phyloP scores from a whole-genome alignment of 2,329 filamentous ascomycete genomes.

The Iodosphaeria phyllophila region DNA sequence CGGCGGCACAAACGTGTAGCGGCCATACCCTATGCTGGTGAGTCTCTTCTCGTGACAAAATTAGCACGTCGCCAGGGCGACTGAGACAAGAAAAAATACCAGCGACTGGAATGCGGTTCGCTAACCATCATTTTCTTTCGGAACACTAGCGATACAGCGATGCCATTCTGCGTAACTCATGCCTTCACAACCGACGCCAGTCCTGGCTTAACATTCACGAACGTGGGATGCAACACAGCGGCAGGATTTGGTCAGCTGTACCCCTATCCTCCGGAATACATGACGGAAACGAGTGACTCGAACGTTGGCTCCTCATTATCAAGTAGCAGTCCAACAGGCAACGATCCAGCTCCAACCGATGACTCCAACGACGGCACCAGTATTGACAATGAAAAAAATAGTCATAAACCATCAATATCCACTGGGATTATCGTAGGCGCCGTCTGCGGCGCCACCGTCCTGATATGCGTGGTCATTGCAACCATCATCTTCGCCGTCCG shows the following conservation, averaged over 20 bases:
- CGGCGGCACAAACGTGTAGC: conserved; percentile 4
- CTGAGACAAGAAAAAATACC: no score
- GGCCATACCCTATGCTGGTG: conserved; percentile 13
- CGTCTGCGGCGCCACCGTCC: conserved; percentile 6
- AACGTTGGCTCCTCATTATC: no score
- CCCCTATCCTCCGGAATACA: conserved; percentile 10
- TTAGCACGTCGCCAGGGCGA: background rate
- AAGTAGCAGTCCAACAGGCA: no score
- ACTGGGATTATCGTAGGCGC: conserved; percentile 8
- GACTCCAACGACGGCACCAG: background rate
- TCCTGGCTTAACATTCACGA: conserved; percentile 8
- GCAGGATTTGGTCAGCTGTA: conserved; percentile 10
- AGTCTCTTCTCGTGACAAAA: conserved; percentile 2
- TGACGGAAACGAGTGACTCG: no score
- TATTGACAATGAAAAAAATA: background rate
- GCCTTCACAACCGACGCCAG: conserved; percentile 6
- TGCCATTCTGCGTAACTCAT: conserved; percentile 10
- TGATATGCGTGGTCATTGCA: conserved; percentile 5
- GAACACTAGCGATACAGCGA: conserved; percentile 5
- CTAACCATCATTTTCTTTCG: no score
- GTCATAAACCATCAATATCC: conserved; percentile 1
- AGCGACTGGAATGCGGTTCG: no score
- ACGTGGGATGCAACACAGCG: conserved; percentile 9
- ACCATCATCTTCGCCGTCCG: conserved; percentile 5
- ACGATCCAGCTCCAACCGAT: conserved; percentile 1